A percentile compares a stretch with the other conserved stretches of the same genome.
Evolutionary conservation across 176 grass and related monocot genomes (phyloP).

Genomic region (Alopecurus myosuroides): DNA sequence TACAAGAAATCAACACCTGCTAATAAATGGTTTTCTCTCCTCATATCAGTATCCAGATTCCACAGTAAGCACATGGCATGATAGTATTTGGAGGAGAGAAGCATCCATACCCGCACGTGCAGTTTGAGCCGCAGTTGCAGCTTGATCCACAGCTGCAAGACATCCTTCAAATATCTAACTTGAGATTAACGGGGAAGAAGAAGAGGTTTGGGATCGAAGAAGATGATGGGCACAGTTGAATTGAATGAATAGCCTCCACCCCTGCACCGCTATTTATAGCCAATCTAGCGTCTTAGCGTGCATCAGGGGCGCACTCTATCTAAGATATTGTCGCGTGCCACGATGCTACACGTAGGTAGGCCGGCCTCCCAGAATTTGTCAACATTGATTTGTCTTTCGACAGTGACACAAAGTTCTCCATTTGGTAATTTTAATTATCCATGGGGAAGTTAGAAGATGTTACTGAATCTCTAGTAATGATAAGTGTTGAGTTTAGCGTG

Average conservation of each 20-base stretch:
- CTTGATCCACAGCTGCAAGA: constrained; percentile 46
- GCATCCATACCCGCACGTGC: constrained; percentile 26
- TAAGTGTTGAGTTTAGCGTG: neutral
- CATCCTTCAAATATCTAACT: neutral
- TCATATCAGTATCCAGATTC: neutral
- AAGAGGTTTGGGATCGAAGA: neutral
- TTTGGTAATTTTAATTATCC: neutral
- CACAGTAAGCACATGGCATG: neutral
- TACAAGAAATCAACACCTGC: neutral
- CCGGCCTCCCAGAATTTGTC: neutral
- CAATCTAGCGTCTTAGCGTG: neutral
- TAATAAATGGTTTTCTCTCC: neutral
- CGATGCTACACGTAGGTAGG: neutral
- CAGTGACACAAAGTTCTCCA: neutral
- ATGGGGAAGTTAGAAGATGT: neutral
- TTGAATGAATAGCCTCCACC: neutral
- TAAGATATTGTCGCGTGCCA: neutral
- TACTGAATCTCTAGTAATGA: neutral
- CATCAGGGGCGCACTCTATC: neutral
- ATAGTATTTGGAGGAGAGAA: neutral
- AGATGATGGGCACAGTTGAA: neutral
- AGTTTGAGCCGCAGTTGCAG: constrained; percentile 38
- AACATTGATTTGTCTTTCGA: neutral
- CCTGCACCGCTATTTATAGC: constrained; percentile 11
- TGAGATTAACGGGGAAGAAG: neutral